Evolutionary conservation across 257 asterid genomes (phyloP), one percentile per base, ranked within the genome.

Genomic region (Sherardia arvensis): DNA sequence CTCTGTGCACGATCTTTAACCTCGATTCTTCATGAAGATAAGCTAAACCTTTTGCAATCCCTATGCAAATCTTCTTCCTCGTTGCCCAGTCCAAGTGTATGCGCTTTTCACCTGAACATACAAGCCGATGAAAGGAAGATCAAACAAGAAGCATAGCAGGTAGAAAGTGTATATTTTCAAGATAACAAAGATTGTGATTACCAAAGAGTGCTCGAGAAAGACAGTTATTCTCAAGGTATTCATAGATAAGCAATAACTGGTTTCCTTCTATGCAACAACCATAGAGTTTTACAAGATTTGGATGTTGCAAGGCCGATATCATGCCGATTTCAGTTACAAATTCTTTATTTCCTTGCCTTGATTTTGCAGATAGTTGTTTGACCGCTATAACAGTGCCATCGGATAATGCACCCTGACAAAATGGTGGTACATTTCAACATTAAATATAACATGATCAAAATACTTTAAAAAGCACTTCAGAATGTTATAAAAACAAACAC

Each of bases 181-280:
- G 55, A 33, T 23, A 43, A 55, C 32, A 3, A 43, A 26, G 28
- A 53, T 36, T 10, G 59, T 15, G 53, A 57, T 66, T 64, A 79
- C 84, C 84, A 55, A 79, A 79, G 51, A 79, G 79, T 40, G 84
- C 84, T 59, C 78, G 75, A 29, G 81, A 77, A 61, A 79, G 84
- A 54, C 67, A 72, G 47, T 79, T 79, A 66, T 79, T 79, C 65
- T 79, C 84, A 73, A 79, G 61, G 75, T 75, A 79, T 67, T 79
- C 81, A 4, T 79, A 79, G 55, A 79, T 64, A 18, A 79, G 65
- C 68, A 79, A 63, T 33, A 79, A 67, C 51, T 79, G 84, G 73
- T 75, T 76, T 69, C 81, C 81, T 73, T 79, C 81, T 66, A 76
- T 73, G 57, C 84, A 79, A 69, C 84, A 79, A n/a, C 84, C 84